phyloP scores from a whole-genome alignment of 2,329 filamentous ascomycete species.

The Dactylellina haptotyla region DNA sequence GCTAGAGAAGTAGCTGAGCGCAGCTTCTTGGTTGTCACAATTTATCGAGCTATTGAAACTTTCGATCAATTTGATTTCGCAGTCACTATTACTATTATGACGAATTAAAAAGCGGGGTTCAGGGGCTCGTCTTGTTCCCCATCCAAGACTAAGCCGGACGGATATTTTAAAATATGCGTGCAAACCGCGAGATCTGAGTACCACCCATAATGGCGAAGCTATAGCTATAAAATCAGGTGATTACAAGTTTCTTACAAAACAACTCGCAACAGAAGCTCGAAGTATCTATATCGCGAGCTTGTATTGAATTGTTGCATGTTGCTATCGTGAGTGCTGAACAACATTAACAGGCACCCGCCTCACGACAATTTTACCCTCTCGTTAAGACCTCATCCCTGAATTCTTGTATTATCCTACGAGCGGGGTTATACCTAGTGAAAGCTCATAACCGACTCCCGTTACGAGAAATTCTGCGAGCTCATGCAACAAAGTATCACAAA shows the following conservation, averaged over 20 bases:
- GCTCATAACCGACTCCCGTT: constrained; percentile 23
- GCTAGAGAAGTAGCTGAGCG: too few species aligned
- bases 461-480: constrained; percentile 39
- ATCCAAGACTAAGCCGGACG: constrained; percentile 3
- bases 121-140: background rate
- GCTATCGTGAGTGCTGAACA: too few species aligned
- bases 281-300: too few species aligned
- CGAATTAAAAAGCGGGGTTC: constrained; percentile 6
- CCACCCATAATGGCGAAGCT: constrained; percentile 22
- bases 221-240: constrained; percentile 29
- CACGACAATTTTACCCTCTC: constrained; percentile 27
- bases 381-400: constrained; percentile 39
- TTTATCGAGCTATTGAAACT: background rate
- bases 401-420: constrained; percentile 45
- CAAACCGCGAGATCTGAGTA: constrained; percentile 23
- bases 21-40: too few species aligned
- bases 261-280: too few species aligned
- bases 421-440: constrained; percentile 36
- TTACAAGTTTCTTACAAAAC: constrained; percentile 4
- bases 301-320: too few species aligned
- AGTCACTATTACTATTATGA: too few species aligned
- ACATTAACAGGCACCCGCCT: constrained; percentile 32
- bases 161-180: background rate
- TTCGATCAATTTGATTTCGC: background rate
- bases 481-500: constrained; percentile 45